A percentile compares a stretch with the other conserved stretches of the same genome.
Conservation (phyloP, 2,329 filamentous ascomycete genomes). For the Emmonsia crescens region DNA sequence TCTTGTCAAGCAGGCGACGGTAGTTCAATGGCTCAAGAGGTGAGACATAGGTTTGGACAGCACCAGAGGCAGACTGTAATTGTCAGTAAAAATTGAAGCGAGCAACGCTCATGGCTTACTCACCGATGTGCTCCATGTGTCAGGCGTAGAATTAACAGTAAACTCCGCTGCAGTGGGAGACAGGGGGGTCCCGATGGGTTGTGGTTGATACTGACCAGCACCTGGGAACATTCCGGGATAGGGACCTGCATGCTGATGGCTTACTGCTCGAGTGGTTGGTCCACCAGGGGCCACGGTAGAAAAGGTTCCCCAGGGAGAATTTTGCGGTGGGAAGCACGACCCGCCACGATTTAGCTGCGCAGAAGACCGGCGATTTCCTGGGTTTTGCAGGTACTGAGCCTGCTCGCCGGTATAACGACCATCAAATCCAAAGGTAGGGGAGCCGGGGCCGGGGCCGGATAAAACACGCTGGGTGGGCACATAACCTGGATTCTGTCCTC, state of each 20-base stretch:
- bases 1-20: slow-evolving; percentile 84
- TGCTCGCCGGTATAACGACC: slow-evolving; percentile 24
- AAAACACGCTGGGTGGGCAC: slow-evolving; percentile 24
- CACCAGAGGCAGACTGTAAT: slow-evolving; percentile 38
- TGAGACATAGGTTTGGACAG: slow-evolving; percentile 67
- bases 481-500: slow-evolving; percentile 14
- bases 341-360: slow-evolving; percentile 24
- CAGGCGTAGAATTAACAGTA: slow-evolving; percentile 31
- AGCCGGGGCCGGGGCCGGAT: slow-evolving; percentile 25
- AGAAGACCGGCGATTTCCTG: slow-evolving; percentile 21
- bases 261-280: slow-evolving; percentile 19
- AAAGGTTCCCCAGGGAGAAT: slow-evolving; percentile 26
- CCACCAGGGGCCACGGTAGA: slow-evolving; percentile 17
- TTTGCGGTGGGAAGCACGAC: slow-evolving; percentile 24
- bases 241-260: slow-evolving; percentile 20
- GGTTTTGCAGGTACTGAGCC: slow-evolving; percentile 18
- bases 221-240: slow-evolving; percentile 28
- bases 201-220: slow-evolving; percentile 40
- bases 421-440: slow-evolving; percentile 21
- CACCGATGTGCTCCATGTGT: slow-evolving; percentile 39
- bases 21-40: slow-evolving; percentile 93
- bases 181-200: slow-evolving; percentile 52
- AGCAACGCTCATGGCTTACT: slow-evolving; percentile 29
- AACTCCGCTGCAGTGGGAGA: slow-evolving; percentile 68
- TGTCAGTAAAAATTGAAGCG: slow-evolving; percentile 14